These are phyloP conservation scores for Jamesozyma spencerorum DNA, from an alignment of 805 yeast genomes.

Conservation along the genomic window DNA sequence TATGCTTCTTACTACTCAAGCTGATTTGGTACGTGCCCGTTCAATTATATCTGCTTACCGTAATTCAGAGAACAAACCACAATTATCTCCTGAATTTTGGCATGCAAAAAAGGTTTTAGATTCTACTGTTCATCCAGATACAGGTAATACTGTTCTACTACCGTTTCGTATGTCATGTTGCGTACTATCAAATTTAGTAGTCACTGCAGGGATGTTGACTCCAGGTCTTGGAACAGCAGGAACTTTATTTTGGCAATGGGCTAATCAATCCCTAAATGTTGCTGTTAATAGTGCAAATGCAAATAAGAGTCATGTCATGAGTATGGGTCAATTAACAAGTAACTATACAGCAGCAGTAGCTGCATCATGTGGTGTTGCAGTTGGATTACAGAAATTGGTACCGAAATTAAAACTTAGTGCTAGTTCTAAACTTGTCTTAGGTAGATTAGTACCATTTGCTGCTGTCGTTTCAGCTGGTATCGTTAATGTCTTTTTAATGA, in stretches of 20 bases:
- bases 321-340: constrained; percentile 64
- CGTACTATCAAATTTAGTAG: constrained; percentile 86
- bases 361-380: constrained; percentile 91
- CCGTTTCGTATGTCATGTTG: constrained; percentile 97
- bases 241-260: constrained; percentile 94
- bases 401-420: constrained; percentile 73
- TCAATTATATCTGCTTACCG: constrained; percentile 59
- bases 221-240: constrained; percentile 87
- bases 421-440: constrained; percentile 56
- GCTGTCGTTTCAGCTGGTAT: constrained; percentile 97
- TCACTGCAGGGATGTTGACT: constrained; percentile 95
- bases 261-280: constrained; percentile 92
- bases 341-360: constrained; percentile 83
- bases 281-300: constrained; percentile 96
- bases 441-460: constrained; percentile 93
- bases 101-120: constrained; percentile 77
- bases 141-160: constrained; percentile 81
- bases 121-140: constrained; percentile 93
- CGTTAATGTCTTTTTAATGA: constrained; percentile 92
- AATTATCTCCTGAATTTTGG: constrained; percentile 80
- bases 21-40: constrained; percentile 57
- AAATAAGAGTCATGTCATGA: constrained; percentile 85
- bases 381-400: constrained; percentile 86
- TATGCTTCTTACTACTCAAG: constrained; percentile 65
- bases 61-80: constrained; percentile 48